Percentiles rank a stretch among this genome's conserved stretches.
Conservation (phyloP, 2,329 filamentous ascomycete genomes). For the Malbranchea zuffiana region DNA sequence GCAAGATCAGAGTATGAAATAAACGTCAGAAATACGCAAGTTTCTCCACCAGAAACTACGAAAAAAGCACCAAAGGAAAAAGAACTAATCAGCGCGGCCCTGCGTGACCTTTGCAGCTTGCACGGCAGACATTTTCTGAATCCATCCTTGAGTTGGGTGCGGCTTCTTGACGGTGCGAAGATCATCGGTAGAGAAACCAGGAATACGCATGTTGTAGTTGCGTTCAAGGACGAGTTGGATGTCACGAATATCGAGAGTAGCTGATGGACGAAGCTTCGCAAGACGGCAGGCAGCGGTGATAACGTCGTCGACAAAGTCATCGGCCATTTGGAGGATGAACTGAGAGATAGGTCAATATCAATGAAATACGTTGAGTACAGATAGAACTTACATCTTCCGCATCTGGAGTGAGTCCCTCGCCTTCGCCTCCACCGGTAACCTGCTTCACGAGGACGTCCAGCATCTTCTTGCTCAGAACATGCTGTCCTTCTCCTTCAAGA, state of each 20-base stretch:
- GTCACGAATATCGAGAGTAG: conserved; percentile 79
- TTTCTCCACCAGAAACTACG: background rate
- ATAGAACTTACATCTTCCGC: conserved; percentile 71
- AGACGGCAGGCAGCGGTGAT: conserved; percentile 78
- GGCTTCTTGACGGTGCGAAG: conserved; percentile 89
- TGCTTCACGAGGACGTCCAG: conserved; percentile 89
- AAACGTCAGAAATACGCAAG: background rate
- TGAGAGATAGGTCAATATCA: conserved; percentile 28
- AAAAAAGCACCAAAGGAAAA: background rate
- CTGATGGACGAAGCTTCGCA: conserved; percentile 83
- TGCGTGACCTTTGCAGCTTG: conserved; percentile 72
- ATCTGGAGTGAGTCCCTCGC: conserved; percentile 73
- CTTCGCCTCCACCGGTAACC: conserved; percentile 70
- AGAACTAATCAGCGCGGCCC: conserved; percentile 30
- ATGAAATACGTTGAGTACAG: conserved; percentile 6
- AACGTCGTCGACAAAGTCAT: conserved; percentile 90
- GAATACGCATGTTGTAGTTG: conserved; percentile 82
- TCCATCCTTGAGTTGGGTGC: conserved; percentile 78
- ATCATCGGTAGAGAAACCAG: conserved; percentile 89
- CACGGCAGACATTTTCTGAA: conserved; percentile 92
- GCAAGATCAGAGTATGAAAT: conserved; percentile 2
- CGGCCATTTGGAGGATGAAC: conserved; percentile 79
- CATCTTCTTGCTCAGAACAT: conserved; percentile 95
- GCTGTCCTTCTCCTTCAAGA: conserved; percentile 82
- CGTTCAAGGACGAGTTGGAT: conserved; percentile 74